phyloP scores from a whole-genome alignment of 2,329 filamentous ascomycete species.

The Aspergillus texensis region DNA sequence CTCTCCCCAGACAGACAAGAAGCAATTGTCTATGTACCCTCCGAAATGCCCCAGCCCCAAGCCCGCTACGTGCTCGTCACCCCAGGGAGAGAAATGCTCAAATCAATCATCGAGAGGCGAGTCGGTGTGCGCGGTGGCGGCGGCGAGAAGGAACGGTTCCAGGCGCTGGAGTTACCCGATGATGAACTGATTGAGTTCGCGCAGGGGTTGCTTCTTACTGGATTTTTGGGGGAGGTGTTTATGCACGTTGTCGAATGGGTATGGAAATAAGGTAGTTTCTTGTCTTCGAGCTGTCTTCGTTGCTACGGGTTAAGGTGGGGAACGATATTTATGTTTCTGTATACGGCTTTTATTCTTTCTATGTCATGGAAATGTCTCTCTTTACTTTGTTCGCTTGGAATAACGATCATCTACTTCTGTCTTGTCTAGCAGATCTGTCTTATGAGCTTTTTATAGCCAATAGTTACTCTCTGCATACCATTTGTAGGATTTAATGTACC shows the following conservation, averaged over 20 bases:
- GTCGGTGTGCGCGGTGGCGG: conserved; percentile 24
- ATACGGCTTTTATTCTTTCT: neutral
- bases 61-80: conserved; percentile 31
- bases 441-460: neutral
- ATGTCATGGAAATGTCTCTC: neutral
- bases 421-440: neutral
- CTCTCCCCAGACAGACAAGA: conserved; percentile 29
- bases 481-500: no score
- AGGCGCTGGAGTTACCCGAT: conserved; percentile 24
- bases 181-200: conserved; percentile 33
- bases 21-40: conserved; percentile 22
- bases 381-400: neutral
- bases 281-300: neutral
- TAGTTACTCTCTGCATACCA: neutral
- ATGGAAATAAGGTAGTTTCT: conserved; percentile 19
- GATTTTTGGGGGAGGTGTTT: conserved; percentile 31
- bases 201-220: conserved; percentile 29
- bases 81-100: conserved; percentile 32
- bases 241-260: conserved; percentile 38
- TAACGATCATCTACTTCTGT: neutral
- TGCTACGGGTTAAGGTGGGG: neutral
- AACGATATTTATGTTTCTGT: neutral
- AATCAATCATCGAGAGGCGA: conserved; percentile 28
- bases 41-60: conserved; percentile 5
- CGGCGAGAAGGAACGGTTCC: conserved; percentile 28